Evolutionary conservation across 306 rosid species (phyloP).

Genomic region (Cicer cuneatum): DNA sequence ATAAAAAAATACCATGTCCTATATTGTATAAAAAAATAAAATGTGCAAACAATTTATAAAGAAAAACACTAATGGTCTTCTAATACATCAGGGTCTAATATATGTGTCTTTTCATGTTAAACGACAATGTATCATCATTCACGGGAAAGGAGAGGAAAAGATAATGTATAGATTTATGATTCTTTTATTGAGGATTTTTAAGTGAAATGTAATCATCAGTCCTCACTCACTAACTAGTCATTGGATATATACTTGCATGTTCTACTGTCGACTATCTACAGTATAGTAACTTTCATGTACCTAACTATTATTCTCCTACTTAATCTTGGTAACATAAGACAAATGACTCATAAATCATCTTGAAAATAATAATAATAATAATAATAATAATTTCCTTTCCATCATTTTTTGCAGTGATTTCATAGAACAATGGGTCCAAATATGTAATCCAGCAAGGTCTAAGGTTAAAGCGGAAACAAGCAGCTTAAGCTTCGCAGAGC

Average conservation of each 20-base stretch:
- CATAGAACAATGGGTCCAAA: constrained; percentile 93
- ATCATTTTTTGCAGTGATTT: constrained; percentile 65
- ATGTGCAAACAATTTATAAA: no score
- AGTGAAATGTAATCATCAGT: neutral
- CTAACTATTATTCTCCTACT: no score
- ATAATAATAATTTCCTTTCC: neutral
- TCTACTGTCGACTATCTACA: no score
- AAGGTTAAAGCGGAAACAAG: constrained; percentile 55
- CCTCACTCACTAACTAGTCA: constrained; percentile 9
- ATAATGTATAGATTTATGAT: neutral
- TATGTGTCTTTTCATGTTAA: constrained; percentile 24
- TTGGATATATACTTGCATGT: constrained; percentile 18
- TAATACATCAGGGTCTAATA: no score
- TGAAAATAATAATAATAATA: neutral
- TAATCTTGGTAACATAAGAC: neutral
- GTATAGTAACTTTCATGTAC: no score
- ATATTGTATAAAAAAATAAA: no score
- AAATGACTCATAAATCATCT: constrained; percentile 4
- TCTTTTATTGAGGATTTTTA: neutral
- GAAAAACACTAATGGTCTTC: no score
- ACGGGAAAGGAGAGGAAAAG: neutral
- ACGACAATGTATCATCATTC: neutral
- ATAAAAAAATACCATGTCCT: no score
- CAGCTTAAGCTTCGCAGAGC: constrained; percentile 61
- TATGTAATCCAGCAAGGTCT: constrained; percentile 70